Percentiles rank a stretch among this genome's conserved stretches.
Evolutionary conservation across 23 red algal genomes (phyloP).

Genomic region (Gracilaria vermiculophylla): DNA sequence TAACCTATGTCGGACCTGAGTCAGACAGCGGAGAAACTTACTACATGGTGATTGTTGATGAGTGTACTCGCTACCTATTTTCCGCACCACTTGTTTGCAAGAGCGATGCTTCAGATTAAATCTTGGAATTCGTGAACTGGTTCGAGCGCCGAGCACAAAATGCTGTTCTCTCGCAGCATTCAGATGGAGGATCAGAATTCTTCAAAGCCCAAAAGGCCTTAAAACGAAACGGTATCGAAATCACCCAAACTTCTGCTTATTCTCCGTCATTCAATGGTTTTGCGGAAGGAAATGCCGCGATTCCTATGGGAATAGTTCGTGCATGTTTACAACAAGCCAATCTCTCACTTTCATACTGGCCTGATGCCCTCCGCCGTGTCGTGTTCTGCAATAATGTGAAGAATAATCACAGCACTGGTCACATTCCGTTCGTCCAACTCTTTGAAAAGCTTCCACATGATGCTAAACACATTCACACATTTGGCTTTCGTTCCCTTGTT

Average conservation of each 20-base stretch:
- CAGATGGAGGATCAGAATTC: too few species aligned
- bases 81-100: neutral
- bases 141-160: neutral
- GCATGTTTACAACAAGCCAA: neutral
- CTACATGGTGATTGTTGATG: neutral
- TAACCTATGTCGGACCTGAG: constrained; percentile 3
- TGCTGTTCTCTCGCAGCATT: neutral
- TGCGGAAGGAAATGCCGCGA: too few species aligned
- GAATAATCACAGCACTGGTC: too few species aligned
- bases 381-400: too few species aligned
- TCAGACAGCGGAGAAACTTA: neutral
- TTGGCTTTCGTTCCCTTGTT: neutral
- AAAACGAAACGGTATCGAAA: too few species aligned
- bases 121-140: neutral
- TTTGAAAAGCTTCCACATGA: too few species aligned
- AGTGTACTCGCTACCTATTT: neutral
- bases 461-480: too few species aligned
- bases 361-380: neutral
- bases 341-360: neutral
- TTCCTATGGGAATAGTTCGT: neutral
- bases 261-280: too few species aligned
- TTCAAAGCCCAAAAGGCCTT: too few species aligned
- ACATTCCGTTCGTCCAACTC: too few species aligned
- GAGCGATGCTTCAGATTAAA: neutral
- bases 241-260: too few species aligned